Evolutionary conservation across 495 filamentous ascomycete species (phyloP).

Genomic region (Trichoderma orchidacearum): DNA sequence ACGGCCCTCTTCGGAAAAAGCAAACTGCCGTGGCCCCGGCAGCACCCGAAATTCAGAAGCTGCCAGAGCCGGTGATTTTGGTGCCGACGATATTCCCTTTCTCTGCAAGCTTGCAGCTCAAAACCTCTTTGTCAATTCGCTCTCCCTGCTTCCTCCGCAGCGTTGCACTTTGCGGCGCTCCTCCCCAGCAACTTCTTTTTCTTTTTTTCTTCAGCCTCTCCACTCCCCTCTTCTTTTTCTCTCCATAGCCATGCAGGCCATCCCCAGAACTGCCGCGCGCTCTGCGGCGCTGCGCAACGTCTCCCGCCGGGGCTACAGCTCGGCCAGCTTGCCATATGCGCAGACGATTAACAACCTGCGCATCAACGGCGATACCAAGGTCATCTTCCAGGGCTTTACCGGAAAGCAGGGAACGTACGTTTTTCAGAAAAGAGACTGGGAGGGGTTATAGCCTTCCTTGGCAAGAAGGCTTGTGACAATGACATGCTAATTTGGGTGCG

Average conservation of each 20-base stretch:
- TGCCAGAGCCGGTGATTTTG: background rate
- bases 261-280: slow-evolving; percentile 16
- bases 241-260: slow-evolving; percentile 25
- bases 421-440: background rate
- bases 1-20: background rate
- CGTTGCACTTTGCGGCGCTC: background rate
- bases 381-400: slow-evolving; percentile 96
- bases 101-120: background rate
- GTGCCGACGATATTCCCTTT: background rate
- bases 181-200: background rate
- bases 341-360: slow-evolving; percentile 80
- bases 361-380: slow-evolving; percentile 83
- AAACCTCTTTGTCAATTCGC: background rate
- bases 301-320: slow-evolving; percentile 54
- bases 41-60: slow-evolving; percentile 1
- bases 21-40: background rate
- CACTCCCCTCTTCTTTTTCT: slow-evolving; percentile 5
- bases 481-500: background rate
- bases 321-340: slow-evolving; percentile 56
- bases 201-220: background rate
- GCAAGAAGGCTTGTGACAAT: background rate
- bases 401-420: slow-evolving; percentile 98
- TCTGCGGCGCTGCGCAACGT: slow-evolving; percentile 23
- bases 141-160: background rate
- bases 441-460: background rate